Conservation (phyloP, 2,329 filamentous ascomycete species). For the Venturia nashicola region DNA sequence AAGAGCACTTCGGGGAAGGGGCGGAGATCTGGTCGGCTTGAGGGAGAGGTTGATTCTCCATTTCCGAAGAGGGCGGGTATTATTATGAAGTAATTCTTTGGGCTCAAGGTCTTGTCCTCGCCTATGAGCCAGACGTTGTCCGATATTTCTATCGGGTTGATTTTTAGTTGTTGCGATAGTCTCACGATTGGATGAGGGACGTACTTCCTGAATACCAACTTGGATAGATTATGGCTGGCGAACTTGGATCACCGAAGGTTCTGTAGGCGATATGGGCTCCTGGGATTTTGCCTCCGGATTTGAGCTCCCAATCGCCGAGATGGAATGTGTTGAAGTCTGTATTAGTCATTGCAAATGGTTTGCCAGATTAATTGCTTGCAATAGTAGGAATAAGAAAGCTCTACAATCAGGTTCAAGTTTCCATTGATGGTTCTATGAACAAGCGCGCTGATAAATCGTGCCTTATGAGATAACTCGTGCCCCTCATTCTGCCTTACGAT, state of each 20-base stretch:
- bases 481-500: too few species aligned
- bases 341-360: conserved; percentile 12
- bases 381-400: neutral
- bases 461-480: too few species aligned
- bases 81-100: conserved; percentile 55
- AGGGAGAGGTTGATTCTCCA: conserved; percentile 54
- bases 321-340: conserved; percentile 36
- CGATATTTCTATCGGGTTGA: conserved; percentile 35
- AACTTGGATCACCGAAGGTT: conserved; percentile 52
- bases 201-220: conserved; percentile 59
- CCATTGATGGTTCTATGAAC: too few species aligned
- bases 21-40: conserved; percentile 41
- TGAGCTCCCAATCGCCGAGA: conserved; percentile 55
- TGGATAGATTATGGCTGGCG: conserved; percentile 61
- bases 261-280: conserved; percentile 64
- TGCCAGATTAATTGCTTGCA: neutral
- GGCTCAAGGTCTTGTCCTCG: conserved; percentile 50
- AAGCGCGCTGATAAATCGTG: too few species aligned
- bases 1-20: conserved; percentile 53
- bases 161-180: neutral
- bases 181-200: conserved; percentile 13
- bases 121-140: conserved; percentile 69
- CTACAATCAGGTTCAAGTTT: neutral
- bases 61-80: conserved; percentile 59
- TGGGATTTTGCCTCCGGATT: conserved; percentile 49